Evolutionary conservation across 2,329 filamentous ascomycete genomes (phyloP).

Genomic region (Colletotrichum sp.): DNA sequence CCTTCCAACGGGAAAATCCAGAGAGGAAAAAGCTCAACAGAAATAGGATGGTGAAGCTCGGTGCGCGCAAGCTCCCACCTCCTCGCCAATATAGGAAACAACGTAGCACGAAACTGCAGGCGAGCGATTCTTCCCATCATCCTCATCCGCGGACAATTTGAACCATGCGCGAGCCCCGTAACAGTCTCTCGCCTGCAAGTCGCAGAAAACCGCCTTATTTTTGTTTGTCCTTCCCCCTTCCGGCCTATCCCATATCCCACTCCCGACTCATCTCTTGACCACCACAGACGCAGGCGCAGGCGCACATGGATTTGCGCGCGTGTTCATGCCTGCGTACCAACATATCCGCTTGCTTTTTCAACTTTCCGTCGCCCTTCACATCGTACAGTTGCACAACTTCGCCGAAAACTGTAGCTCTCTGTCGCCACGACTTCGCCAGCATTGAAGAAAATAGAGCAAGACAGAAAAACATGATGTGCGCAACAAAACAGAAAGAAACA

Average conservation of each 20-base stretch:
- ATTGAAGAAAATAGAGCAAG: background rate
- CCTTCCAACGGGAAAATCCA: background rate
- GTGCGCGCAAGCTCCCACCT: background rate
- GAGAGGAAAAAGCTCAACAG: background rate
- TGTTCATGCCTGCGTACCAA: slow-evolving; percentile 8
- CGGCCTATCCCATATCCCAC: background rate
- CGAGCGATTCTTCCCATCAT: slow-evolving; percentile 1
- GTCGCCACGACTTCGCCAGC: background rate
- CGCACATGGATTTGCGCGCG: background rate
- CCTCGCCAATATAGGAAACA: slow-evolving; percentile 6
- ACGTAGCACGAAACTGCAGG: background rate
- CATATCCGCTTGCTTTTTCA: slow-evolving; percentile 9
- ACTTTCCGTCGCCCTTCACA: background rate
- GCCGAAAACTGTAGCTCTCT: background rate
- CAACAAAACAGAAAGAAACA: background rate
- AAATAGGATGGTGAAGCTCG: background rate
- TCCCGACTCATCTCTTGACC: background rate
- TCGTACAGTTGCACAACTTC: slow-evolving; percentile 21
- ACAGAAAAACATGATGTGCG: background rate
- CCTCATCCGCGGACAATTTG: slow-evolving; percentile 13
- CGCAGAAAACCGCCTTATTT: background rate
- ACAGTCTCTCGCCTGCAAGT: slow-evolving; percentile 6
- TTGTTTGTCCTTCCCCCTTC: background rate
- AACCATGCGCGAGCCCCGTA: slow-evolving; percentile 5
- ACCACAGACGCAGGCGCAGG: background rate